phyloP scores from a whole-genome alignment of 2,329 filamentous ascomycete genomes.

The Annulohypoxylon truncatum region DNA sequence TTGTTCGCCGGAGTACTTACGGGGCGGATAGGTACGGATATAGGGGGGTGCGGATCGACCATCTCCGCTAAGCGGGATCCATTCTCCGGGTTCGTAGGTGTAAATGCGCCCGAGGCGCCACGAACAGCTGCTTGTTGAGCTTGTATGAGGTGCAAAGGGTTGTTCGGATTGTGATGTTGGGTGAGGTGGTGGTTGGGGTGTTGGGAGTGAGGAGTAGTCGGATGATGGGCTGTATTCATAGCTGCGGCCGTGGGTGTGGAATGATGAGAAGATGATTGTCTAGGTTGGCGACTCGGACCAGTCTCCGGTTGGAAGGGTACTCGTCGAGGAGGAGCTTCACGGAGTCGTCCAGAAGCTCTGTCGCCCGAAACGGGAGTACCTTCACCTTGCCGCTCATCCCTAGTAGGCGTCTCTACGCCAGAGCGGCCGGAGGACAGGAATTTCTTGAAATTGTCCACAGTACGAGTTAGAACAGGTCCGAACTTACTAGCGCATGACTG shows the following conservation, averaged over 20 bases:
- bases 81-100: constrained; percentile 66
- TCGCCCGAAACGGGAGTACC: constrained; percentile 62
- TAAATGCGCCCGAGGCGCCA: constrained; percentile 58
- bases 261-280: constrained; percentile 65
- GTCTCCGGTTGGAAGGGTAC: constrained; percentile 88
- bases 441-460: constrained; percentile 76
- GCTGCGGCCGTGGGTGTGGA: constrained; percentile 41
- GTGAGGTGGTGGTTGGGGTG: constrained; percentile 43
- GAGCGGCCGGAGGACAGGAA: constrained; percentile 62
- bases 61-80: constrained; percentile 71
- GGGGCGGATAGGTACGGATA: constrained; percentile 75
- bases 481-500: constrained; percentile 82
- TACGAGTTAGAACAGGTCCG: constrained; percentile 80
- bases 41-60: constrained; percentile 74
- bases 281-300: constrained; percentile 70
- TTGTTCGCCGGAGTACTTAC: constrained; percentile 81
- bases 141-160: constrained; percentile 49
- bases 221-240: constrained; percentile 40
- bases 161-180: constrained; percentile 47
- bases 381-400: constrained; percentile 69
- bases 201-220: constrained; percentile 41
- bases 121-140: constrained; percentile 49
- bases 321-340: constrained; percentile 86
- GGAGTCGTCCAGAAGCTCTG: constrained; percentile 72
- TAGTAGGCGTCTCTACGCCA: constrained; percentile 69